A percentile compares a stretch with the other conserved stretches of the same genome.
Evolutionary conservation across 768 basidiomycete species (phyloP).

Genomic region (Rhodotorula kratochvilovae): DNA sequence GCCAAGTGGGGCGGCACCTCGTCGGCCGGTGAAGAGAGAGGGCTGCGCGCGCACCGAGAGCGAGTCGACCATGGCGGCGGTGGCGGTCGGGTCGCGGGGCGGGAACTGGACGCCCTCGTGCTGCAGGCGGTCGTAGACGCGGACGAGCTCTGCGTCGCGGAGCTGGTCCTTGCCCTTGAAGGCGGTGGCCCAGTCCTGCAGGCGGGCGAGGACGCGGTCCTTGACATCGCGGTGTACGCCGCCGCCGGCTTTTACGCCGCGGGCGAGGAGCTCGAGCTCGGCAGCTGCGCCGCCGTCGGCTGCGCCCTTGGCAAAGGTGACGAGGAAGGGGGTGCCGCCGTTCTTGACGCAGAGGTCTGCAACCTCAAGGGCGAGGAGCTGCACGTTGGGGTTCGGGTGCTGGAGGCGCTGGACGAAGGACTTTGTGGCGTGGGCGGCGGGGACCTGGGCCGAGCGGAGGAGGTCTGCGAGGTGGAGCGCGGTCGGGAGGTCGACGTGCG

Average conservation of each 20-base stretch:
- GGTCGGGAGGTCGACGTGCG: conserved; percentile 85
- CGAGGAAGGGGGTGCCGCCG: conserved; percentile 84
- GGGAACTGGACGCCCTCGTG: conserved; percentile 74
- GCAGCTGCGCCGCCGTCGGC: conserved; percentile 14
- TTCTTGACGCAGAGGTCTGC: conserved; percentile 94
- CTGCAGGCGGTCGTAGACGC: conserved; percentile 67
- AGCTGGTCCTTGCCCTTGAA: conserved; percentile 70
- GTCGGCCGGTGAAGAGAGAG: too few relatives aligned
- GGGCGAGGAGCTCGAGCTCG: conserved; percentile 30
- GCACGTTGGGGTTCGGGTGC: conserved; percentile 82
- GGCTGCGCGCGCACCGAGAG: too few relatives aligned
- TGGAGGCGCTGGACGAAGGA: conserved; percentile 78
- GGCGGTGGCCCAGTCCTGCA: conserved; percentile 92
- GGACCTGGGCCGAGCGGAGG: conserved; percentile 82
- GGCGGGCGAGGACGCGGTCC: conserved; percentile 57
- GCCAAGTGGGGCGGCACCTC: too few relatives aligned
- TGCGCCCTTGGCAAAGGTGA: conserved; percentile 57
- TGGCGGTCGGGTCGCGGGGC: conserved; percentile 65
- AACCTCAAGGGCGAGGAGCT: conserved; percentile 54
- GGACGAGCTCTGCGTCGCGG: conserved; percentile 64
- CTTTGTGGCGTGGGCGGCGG: conserved; percentile 80
- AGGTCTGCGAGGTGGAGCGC: conserved; percentile 90
- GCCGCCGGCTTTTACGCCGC: conserved; percentile 5
- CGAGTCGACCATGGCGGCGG: conserved; percentile 82
- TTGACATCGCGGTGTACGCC: conserved; percentile 72